Evolutionary conservation across 2,329 filamentous ascomycete genomes (phyloP).

Genomic region (Calonectria hongkongensis): DNA sequence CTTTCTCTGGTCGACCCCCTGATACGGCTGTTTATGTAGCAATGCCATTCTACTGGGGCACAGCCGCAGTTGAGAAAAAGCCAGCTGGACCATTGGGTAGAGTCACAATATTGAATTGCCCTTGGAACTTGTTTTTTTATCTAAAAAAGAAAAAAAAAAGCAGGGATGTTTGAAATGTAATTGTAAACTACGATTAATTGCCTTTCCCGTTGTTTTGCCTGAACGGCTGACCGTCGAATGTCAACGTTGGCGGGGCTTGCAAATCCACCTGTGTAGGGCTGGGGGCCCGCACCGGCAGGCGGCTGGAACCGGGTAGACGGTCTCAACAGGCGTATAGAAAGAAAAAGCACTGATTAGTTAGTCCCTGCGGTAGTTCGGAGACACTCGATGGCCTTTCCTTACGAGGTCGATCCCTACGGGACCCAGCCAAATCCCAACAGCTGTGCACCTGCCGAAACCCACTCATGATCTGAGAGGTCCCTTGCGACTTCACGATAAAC

Average conservation of each 20-base stretch:
- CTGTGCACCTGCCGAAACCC: neutral
- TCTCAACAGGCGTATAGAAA: neutral
- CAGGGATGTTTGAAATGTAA: neutral
- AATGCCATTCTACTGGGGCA: slow-evolving; percentile 7
- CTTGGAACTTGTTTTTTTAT: no score
- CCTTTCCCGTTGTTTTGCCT: neutral
- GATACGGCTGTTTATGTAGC: slow-evolving; percentile 2
- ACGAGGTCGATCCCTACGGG: slow-evolving; percentile 3
- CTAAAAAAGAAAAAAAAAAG: neutral
- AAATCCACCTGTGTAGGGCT: slow-evolving; percentile 36
- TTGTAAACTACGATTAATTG: neutral
- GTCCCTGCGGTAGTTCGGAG: neutral
- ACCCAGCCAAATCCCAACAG: neutral
- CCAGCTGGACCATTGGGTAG: slow-evolving; percentile 8
- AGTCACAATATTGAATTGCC: neutral
- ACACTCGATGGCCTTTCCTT: slow-evolving; percentile 1
- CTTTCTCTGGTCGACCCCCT: slow-evolving; percentile 2
- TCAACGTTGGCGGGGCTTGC: slow-evolving; percentile 16
- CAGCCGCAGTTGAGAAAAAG: slow-evolving; percentile 15
- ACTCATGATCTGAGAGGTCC: slow-evolving; percentile 12
- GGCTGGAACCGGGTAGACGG: slow-evolving; percentile 39
- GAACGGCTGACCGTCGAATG: neutral
- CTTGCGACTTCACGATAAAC: neutral
- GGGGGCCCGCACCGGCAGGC: slow-evolving; percentile 34
- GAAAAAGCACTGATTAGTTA: slow-evolving; percentile 19